Percentiles rank a stretch among this genome's conserved stretches.
Evolutionary conservation across 2,329 filamentous ascomycete species (phyloP).

Genomic region (Phialemonium atrogriseum): DNA sequence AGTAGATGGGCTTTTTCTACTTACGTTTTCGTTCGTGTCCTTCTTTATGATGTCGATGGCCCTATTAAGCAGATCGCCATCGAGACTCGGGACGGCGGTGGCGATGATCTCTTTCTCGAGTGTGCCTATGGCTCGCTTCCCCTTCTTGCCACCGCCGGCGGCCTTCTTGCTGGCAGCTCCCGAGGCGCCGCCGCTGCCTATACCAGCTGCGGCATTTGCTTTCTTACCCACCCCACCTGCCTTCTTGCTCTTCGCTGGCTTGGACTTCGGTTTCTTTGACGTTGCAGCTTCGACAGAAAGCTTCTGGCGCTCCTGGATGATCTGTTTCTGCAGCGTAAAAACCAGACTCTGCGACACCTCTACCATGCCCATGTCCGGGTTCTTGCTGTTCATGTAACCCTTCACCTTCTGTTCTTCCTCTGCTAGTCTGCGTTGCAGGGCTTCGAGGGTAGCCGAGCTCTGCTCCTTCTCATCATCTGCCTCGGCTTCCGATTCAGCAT

Average conservation of each 20-base stretch:
- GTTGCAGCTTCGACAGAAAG: constrained; percentile 40
- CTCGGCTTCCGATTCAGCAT: constrained; percentile 52
- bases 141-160: constrained; percentile 33
- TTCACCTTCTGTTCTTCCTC: constrained; percentile 53
- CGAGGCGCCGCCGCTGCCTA: constrained; percentile 14
- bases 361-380: constrained; percentile 43
- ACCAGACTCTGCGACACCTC: constrained; percentile 54
- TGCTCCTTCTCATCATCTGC: constrained; percentile 45
- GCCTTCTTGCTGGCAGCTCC: constrained; percentile 37
- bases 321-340: constrained; percentile 58
- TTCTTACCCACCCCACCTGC: constrained; percentile 31
- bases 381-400: constrained; percentile 39
- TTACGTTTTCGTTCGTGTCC: constrained; percentile 69
- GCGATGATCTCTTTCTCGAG: constrained; percentile 90
- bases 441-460: constrained; percentile 40
- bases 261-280: constrained; percentile 51
- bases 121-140: constrained; percentile 57
- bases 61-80: constrained; percentile 66
- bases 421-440: constrained; percentile 40
- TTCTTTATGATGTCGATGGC: constrained; percentile 86
- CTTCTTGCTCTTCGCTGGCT: constrained; percentile 47
- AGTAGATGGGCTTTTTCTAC: constrained; percentile 17
- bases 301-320: constrained; percentile 63
- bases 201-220: constrained; percentile 12
- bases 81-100: constrained; percentile 72